Percentiles rank a stretch among this genome's conserved stretches.
These are phyloP conservation scores for Cladosporium sp. DNA, from an alignment of 2,329 filamentous ascomycete genomes.

Conservation along the genomic window DNA sequence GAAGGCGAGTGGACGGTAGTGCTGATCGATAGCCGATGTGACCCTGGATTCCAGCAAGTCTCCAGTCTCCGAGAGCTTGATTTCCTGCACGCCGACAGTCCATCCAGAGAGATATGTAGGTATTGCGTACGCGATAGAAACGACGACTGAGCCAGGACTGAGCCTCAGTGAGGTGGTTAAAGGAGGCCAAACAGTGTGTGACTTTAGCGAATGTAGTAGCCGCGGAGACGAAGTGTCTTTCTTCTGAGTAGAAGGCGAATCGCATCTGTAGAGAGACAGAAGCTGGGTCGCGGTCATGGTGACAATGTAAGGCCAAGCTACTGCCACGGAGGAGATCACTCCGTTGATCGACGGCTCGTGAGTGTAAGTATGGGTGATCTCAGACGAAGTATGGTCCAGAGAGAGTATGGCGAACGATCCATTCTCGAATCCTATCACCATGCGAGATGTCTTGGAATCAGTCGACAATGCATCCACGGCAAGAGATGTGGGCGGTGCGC, in stretches of 20 bases:
- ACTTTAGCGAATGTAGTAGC: conserved; percentile 73
- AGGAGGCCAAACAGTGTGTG: conserved; percentile 72
- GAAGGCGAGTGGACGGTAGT: conserved; percentile 40
- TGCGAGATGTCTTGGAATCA: conserved; percentile 27
- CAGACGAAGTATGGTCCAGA: conserved; percentile 45
- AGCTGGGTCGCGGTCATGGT: conserved; percentile 71
- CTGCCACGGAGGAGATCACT: conserved; percentile 65
- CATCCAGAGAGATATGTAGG: conserved; percentile 73
- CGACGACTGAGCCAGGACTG: conserved; percentile 61
- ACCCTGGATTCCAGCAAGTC: conserved; percentile 47
- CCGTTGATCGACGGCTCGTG: conserved; percentile 60
- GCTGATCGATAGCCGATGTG: conserved; percentile 47
- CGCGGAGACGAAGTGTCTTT: conserved; percentile 44
- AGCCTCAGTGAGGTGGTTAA: conserved; percentile 78
- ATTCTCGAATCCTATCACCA: conserved; percentile 66
- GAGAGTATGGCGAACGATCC: conserved; percentile 69
- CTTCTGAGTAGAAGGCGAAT: too few relatives aligned
- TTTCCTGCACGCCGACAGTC: conserved; percentile 88
- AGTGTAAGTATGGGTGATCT: conserved; percentile 51
- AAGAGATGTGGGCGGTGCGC: conserved; percentile 56
- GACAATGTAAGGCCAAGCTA: conserved; percentile 69
- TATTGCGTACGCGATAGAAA: conserved; percentile 82
- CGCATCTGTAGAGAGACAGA: conserved; percentile 71
- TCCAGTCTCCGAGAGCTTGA: conserved; percentile 58
- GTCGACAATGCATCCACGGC: conserved; percentile 52